Percentiles rank a stretch among this genome's conserved stretches.
Evolutionary conservation across 805 yeast species (phyloP).

Genomic region (Ogataea polymorpha): DNA sequence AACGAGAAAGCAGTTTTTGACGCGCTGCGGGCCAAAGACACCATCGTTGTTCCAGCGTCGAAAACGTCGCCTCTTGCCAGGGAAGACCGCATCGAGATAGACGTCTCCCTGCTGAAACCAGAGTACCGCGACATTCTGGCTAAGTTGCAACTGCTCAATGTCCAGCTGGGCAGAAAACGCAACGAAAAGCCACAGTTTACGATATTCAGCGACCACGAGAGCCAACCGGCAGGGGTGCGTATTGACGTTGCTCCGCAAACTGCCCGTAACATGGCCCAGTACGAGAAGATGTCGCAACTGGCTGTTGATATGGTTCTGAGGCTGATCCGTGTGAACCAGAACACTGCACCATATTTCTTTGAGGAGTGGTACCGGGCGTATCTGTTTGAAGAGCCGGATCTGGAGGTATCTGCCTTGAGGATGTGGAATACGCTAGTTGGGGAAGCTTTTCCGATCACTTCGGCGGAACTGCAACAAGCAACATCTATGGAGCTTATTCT

Average conservation of each 20-base stretch:
- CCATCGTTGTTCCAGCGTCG: conserved; percentile 20
- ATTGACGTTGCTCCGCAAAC: conserved; percentile 31
- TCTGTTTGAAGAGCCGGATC: conserved; percentile 12
- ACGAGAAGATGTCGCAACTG: conserved; percentile 16
- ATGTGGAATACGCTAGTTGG: conserved; percentile 19
- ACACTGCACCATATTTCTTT: conserved; percentile 19
- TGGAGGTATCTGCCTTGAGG: conserved; percentile 1
- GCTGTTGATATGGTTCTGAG: conserved; percentile 11
- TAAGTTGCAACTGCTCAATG: conserved; percentile 11
- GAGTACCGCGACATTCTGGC: conserved; percentile 7
- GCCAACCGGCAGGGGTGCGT: conserved; percentile 18
- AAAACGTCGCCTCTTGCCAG: conserved; percentile 12
- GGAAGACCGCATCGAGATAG: conserved; percentile 19
- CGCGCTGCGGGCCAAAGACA: conserved; percentile 7
- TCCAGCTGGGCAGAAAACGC: conserved; percentile 9
- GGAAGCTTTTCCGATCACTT: conserved; percentile 17
- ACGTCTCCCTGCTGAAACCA: conserved; percentile 6
- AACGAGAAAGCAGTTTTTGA: conserved; percentile 15
- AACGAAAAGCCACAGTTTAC: conserved; percentile 9
- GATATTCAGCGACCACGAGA: conserved; percentile 20
- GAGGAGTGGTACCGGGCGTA: conserved; percentile 29
- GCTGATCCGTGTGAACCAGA: conserved; percentile 5
- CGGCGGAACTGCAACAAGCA: conserved; percentile 14
- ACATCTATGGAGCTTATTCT: conserved; percentile 22
- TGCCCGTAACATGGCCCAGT: conserved; percentile 22